Evolutionary conservation across 192 early-diverging fungal species (phyloP).

Genomic region (Podila minutissima): DNA sequence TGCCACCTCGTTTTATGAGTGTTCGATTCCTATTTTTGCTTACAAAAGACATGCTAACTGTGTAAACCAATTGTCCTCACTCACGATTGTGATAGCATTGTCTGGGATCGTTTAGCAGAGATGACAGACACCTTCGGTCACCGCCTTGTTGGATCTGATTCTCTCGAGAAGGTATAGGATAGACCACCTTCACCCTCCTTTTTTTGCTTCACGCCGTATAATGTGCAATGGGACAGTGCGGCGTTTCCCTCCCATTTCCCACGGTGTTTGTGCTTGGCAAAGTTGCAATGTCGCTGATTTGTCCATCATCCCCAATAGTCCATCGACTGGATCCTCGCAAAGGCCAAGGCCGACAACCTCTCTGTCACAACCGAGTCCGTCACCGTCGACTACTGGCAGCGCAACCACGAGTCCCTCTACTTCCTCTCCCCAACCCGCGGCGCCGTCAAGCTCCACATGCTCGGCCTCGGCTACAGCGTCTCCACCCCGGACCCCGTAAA

Average conservation of each 20-base stretch:
- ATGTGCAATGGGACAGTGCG: too few relatives aligned
- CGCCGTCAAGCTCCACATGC: slow-evolving; percentile 56
- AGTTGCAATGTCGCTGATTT: too few relatives aligned
- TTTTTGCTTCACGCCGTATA: too few relatives aligned
- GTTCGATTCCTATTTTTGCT: too few relatives aligned
- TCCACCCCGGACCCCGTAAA: slow-evolving; percentile 47
- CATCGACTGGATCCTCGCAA: slow-evolving; percentile 64
- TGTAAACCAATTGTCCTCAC: neutral
- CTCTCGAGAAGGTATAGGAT: slow-evolving; percentile 53
- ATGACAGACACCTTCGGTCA: slow-evolving; percentile 69
- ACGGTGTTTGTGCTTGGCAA: neutral
- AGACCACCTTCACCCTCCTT: too few relatives aligned
- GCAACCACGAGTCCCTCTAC: slow-evolving; percentile 62
- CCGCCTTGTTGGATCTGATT: slow-evolving; percentile 60
- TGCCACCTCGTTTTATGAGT: too few relatives aligned
- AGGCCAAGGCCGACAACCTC: slow-evolving; percentile 53
- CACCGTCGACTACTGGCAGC: slow-evolving; percentile 58
- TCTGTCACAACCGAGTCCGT: slow-evolving; percentile 65
- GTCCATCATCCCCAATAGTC: slow-evolving; percentile 7
- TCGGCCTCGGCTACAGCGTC: slow-evolving; percentile 64
- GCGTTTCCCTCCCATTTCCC: neutral
- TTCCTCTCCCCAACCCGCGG: slow-evolving; percentile 59
- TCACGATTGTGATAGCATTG: neutral
- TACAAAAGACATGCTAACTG: neutral
- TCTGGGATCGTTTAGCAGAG: slow-evolving; percentile 67